These are phyloP conservation scores for Turnera subulata DNA, from an alignment of 345 rosid species.

Conservation along the genomic window DNA sequence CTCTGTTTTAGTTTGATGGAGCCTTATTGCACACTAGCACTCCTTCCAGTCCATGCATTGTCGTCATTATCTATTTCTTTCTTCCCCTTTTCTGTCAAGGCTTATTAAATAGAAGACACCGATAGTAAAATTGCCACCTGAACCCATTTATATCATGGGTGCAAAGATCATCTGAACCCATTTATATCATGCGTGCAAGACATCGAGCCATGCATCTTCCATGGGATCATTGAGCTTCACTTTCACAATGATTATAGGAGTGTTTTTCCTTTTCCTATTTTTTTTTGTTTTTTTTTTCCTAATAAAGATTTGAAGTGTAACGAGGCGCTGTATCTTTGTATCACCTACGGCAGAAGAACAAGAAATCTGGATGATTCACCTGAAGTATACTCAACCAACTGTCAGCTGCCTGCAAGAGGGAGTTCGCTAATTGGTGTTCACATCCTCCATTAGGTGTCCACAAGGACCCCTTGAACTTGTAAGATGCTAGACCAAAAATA, in stretches of 20 bases:
- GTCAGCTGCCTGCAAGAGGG: slow-evolving; percentile 21
- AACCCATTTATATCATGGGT: background rate
- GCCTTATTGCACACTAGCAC: slow-evolving; percentile 14
- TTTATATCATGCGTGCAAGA: background rate
- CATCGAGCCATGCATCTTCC: background rate
- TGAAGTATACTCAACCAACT: slow-evolving; percentile 17
- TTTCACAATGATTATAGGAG: background rate
- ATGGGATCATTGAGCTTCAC: slow-evolving; percentile 7
- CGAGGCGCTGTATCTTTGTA: background rate
- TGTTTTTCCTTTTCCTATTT: too few species aligned
- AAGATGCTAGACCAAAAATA: slow-evolving; percentile 26
- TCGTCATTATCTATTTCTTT: background rate
- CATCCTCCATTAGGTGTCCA: slow-evolving; percentile 20
- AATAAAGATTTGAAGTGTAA: too few species aligned
- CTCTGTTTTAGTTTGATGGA: slow-evolving; percentile 14
- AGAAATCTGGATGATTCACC: slow-evolving; percentile 28
- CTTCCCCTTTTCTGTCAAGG: slow-evolving; percentile 4
- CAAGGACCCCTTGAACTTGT: slow-evolving; percentile 28
- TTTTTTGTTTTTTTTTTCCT: background rate
- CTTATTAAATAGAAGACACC: slow-evolving; percentile 1
- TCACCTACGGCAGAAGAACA: slow-evolving; percentile 22
- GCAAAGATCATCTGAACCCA: slow-evolving; percentile 10
- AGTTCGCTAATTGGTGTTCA: slow-evolving; percentile 13
- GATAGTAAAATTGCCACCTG: slow-evolving; percentile 5
- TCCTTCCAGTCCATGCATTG: slow-evolving; percentile 8